These are phyloP conservation scores for Lentinula sp. DNA, from an alignment of 768 basidiomycete genomes.

Conservation along the genomic window DNA sequence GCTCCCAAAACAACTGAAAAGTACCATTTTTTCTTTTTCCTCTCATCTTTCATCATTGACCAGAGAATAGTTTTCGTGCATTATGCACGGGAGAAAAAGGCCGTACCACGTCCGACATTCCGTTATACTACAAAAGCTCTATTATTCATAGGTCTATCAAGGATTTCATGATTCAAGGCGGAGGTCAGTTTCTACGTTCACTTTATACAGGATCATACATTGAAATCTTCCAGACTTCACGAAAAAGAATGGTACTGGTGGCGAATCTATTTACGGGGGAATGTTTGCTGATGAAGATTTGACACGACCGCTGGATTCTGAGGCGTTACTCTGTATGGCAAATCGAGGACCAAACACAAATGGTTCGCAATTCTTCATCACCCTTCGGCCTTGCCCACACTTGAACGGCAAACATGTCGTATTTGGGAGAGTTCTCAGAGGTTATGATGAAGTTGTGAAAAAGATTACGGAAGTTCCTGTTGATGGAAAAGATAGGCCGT, in stretches of 20 bases:
- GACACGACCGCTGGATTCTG: constrained; percentile 51
- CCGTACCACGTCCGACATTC: constrained; percentile 53
- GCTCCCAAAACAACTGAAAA: constrained; percentile 79
- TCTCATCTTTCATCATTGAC: constrained; percentile 5
- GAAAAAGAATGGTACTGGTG: constrained; percentile 72
- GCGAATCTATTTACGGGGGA: constrained; percentile 76
- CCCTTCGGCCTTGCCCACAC: constrained; percentile 62
- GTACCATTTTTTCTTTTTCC: constrained; percentile 27
- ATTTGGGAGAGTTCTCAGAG: constrained; percentile 50
- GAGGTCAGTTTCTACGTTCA: constrained; percentile 34
- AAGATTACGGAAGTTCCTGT: constrained; percentile 59
- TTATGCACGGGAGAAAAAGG: constrained; percentile 87
- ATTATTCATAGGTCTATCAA: constrained; percentile 76
- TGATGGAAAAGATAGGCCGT: constrained; percentile 72
- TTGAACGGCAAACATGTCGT: constrained; percentile 65
- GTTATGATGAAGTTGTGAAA: constrained; percentile 53
- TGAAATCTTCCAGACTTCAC: constrained; percentile 55
- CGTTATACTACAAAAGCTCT: constrained; percentile 78
- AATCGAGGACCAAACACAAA: constrained; percentile 84
- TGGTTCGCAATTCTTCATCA: constrained; percentile 83
- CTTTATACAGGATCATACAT: background rate
- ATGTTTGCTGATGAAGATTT: constrained; percentile 78
- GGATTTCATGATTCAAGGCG: constrained; percentile 77
- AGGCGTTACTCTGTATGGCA: constrained; percentile 85
- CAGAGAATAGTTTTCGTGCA: constrained; percentile 63